These are phyloP conservation scores for Excoecaria agallocha DNA, from an alignment of 345 rosid species.

Conservation along the genomic window DNA sequence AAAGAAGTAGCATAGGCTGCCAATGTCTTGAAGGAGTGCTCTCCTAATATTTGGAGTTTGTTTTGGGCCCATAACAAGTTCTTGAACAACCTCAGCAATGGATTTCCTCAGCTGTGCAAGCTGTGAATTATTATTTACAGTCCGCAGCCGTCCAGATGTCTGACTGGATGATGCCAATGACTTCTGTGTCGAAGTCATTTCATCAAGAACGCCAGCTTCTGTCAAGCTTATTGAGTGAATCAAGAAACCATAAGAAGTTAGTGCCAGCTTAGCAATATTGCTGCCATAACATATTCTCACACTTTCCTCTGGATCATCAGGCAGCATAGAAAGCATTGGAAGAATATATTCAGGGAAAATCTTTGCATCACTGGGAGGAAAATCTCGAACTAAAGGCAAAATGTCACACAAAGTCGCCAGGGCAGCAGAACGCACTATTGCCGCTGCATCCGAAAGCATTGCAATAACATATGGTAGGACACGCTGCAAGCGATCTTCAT, in stretches of 20 bases:
- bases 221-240: conserved; percentile 78
- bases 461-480: conserved; percentile 89
- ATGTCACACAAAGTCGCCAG: conserved; percentile 91
- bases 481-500: conserved; percentile 95
- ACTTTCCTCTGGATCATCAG: conserved; percentile 98
- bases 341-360: conserved; percentile 94
- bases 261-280: conserved; percentile 88
- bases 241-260: conserved; percentile 93
- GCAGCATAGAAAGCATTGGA: conserved; percentile 98
- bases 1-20: conserved; percentile 84
- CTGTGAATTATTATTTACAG: conserved; percentile 57
- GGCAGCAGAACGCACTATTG: conserved; percentile 95
- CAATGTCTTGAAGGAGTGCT: conserved; percentile 92
- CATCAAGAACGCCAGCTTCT: conserved; percentile 79
- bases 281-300: conserved; percentile 97
- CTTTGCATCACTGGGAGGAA: conserved; percentile 99
- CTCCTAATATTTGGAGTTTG: conserved; percentile 93
- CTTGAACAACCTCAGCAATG: conserved; percentile 95
- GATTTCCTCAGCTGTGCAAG: conserved; percentile 81
- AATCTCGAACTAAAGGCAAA: conserved; percentile 90
- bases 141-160: conserved; percentile 52
- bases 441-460: conserved; percentile 89
- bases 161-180: conserved; percentile 46
- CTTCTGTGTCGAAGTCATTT: conserved; percentile 48
- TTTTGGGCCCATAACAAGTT: conserved; percentile 98